These are phyloP conservation scores for Holtermanniella nyarrowii DNA, from an alignment of 768 basidiomycete species.

Conservation along the genomic window DNA sequence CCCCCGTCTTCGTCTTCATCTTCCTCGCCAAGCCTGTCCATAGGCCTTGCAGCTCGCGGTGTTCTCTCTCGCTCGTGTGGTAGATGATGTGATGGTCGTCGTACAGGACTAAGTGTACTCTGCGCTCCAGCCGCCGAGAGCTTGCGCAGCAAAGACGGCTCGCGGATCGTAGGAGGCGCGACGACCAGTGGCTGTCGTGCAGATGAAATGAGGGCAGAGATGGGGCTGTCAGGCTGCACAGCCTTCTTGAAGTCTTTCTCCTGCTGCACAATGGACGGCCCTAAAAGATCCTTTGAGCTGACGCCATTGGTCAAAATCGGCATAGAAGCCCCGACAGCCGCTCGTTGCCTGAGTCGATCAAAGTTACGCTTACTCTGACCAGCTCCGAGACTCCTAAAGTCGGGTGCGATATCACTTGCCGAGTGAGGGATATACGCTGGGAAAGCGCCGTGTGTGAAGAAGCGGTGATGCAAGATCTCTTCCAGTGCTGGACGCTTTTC, in stretches of 20 bases:
- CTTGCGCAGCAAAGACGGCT: constrained; percentile 33
- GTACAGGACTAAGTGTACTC: constrained; percentile 49
- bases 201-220: constrained; percentile 76
- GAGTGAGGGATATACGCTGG: constrained; percentile 70
- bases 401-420: constrained; percentile 63
- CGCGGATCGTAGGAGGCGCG: constrained; percentile 38
- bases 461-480: constrained; percentile 72
- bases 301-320: constrained; percentile 20
- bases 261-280: constrained; percentile 37
- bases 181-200: constrained; percentile 80
- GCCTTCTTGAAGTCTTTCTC: constrained; percentile 96
- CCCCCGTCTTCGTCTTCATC: constrained; percentile 46
- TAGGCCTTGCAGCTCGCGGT: background rate
- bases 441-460: constrained; percentile 71
- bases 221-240: constrained; percentile 87
- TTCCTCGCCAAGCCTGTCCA: constrained; percentile 21
- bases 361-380: constrained; percentile 62
- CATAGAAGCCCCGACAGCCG: constrained; percentile 25
- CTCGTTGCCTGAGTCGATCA: constrained; percentile 45
- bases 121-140: constrained; percentile 44
- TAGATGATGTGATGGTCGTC: constrained; percentile 9
- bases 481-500: constrained; percentile 69
- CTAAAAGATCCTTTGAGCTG: constrained; percentile 20
- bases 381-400: constrained; percentile 60
- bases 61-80: too few relatives aligned